A percentile compares a stretch with the other conserved stretches of the same genome.
These are phyloP conservation scores for Trichosanthes truncata DNA, from an alignment of 306 rosid genomes.

Conservation along the genomic window DNA sequence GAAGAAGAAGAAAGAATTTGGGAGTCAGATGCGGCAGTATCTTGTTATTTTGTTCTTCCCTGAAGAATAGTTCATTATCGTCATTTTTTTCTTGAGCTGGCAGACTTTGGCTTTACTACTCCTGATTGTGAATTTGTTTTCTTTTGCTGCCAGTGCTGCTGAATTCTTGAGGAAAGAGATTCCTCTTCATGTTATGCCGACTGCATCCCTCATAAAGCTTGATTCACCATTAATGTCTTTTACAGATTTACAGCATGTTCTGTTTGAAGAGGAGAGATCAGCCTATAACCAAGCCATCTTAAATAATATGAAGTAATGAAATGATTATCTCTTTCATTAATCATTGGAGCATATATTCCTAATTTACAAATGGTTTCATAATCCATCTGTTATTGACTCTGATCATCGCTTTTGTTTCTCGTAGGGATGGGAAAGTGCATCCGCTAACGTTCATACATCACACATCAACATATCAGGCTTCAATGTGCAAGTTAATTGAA, in stretches of 20 bases:
- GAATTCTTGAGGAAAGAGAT: conserved; percentile 80
- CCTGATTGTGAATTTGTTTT: conserved; percentile 1
- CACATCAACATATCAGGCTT: conserved; percentile 93
- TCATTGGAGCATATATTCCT: background rate
- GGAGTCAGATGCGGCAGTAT: background rate
- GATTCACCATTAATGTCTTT: conserved; percentile 67
- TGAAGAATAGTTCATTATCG: background rate
- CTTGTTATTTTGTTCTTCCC: background rate
- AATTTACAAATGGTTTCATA: background rate
- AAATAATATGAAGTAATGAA: conserved; percentile 66
- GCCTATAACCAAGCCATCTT: conserved; percentile 84
- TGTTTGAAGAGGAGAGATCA: conserved; percentile 82
- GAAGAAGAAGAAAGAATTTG: no score
- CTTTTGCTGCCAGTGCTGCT: conserved; percentile 70
- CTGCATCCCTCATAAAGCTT: conserved; percentile 52
- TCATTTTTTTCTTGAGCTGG: background rate
- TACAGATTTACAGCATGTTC: conserved; percentile 73
- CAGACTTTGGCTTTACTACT: background rate
- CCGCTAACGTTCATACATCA: conserved; percentile 89
- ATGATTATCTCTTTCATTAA: conserved; percentile 13
- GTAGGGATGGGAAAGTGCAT: conserved; percentile 83
- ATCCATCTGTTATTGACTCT: conserved; percentile 4
- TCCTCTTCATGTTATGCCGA: conserved; percentile 74
- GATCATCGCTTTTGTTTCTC: conserved; percentile 14
- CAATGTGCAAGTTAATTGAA: conserved; percentile 94